phyloP scores from a whole-genome alignment of 352 stramenopile species.

The Phytophthora syringae region DNA sequence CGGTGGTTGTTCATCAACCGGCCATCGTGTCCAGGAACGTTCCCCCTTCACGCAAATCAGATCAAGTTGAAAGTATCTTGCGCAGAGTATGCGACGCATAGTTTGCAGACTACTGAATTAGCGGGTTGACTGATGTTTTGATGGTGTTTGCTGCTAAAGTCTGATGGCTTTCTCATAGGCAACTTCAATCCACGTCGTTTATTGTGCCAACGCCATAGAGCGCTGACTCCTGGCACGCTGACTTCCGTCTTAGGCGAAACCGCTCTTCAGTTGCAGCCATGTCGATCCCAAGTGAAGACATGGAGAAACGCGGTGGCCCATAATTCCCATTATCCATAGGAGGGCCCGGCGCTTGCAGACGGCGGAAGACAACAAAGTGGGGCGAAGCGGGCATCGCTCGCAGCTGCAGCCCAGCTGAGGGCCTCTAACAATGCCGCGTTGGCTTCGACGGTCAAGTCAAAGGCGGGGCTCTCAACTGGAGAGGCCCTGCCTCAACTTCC shows the following conservation, averaged over 20 bases:
- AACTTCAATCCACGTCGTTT: too few species aligned
- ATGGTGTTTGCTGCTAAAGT: too few species aligned
- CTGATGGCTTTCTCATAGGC: too few species aligned
- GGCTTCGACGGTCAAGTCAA: slow-evolving; percentile 16
- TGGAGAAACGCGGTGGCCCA: too few species aligned
- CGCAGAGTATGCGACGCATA: slow-evolving; percentile 14
- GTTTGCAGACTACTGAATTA: slow-evolving; percentile 11
- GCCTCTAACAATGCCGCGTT: slow-evolving; percentile 24
- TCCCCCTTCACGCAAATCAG: slow-evolving; percentile 27
- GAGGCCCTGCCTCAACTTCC: slow-evolving; percentile 19
- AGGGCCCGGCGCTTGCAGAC: slow-evolving; percentile 18
- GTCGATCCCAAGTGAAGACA: too few species aligned
- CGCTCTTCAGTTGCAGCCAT: neutral
- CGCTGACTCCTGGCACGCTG: neutral
- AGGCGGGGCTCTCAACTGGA: neutral
- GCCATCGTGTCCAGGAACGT: slow-evolving; percentile 33
- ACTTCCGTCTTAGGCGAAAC: neutral
- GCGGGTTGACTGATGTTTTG: too few species aligned
- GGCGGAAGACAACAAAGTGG: slow-evolving; percentile 32
- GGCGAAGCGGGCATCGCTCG: slow-evolving; percentile 7
- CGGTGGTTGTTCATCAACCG: slow-evolving; percentile 15
- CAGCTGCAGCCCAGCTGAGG: slow-evolving; percentile 28
- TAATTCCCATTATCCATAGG: too few species aligned
- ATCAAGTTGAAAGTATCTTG: slow-evolving; percentile 5
- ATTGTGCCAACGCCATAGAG: neutral